phyloP scores from a whole-genome alignment of 83 land plant genomes.

The Diphasiastrum complanatum region DNA sequence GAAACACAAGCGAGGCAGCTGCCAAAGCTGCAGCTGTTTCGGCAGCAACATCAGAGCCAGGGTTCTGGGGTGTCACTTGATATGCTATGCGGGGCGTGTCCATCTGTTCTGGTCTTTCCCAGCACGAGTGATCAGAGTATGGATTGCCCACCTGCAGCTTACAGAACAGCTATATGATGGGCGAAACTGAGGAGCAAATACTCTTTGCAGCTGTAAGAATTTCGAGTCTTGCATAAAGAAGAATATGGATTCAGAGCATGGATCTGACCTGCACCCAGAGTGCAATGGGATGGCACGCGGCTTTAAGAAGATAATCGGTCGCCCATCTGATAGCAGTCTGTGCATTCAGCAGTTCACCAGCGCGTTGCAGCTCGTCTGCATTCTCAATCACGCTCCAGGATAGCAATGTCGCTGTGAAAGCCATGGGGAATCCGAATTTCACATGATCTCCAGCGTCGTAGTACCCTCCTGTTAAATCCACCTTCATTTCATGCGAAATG shows the following conservation, averaged over 20 bases:
- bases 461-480: slow-evolving; percentile 5
- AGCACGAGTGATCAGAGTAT: slow-evolving; percentile 12
- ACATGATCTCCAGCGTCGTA: slow-evolving; percentile 8
- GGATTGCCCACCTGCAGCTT: slow-evolving; percentile 8
- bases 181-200: not conserved
- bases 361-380: not conserved
- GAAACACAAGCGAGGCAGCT: slow-evolving; percentile 7
- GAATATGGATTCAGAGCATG: not conserved
- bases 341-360: slow-evolving; percentile 5
- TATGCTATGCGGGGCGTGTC: slow-evolving; percentile 11
- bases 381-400: slow-evolving; percentile 13
- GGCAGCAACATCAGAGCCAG: slow-evolving; percentile 16
- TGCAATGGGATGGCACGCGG: not conserved
- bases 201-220: not conserved
- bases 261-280: slow-evolving; percentile 12
- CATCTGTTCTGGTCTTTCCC: slow-evolving; percentile 16
- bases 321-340: slow-evolving; percentile 5
- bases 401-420: slow-evolving; percentile 6
- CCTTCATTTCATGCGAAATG: not conserved
- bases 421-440: slow-evolving; percentile 15
- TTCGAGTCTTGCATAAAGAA: too few species aligned
- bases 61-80: not conserved
- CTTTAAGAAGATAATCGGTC: slow-evolving; percentile 6
- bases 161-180: not conserved
- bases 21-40: slow-evolving; percentile 10